Conservation (phyloP, 2,329 filamentous ascomycete genomes). For the Penicillium brasilianum region DNA sequence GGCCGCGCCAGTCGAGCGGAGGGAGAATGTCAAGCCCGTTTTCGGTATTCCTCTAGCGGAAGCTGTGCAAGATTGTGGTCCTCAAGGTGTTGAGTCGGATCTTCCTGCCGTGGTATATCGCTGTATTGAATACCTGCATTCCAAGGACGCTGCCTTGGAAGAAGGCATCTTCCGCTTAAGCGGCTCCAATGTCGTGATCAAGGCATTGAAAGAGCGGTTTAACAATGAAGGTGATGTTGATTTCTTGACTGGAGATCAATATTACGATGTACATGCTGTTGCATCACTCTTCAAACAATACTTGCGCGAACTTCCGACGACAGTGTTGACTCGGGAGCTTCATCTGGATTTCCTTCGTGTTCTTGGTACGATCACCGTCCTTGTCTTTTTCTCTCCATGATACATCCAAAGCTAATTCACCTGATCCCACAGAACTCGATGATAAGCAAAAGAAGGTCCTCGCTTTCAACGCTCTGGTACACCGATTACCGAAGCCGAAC, state of each 20-base stretch:
- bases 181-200: constrained; percentile 95
- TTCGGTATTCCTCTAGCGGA: constrained; percentile 87
- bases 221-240: constrained; percentile 92
- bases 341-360: constrained; percentile 87
- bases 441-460: constrained; percentile 76
- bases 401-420: constrained; percentile 14
- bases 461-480: constrained; percentile 77
- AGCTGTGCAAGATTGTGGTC: constrained; percentile 80
- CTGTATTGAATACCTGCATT: constrained; percentile 89
- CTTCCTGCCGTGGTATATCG: constrained; percentile 93
- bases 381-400: constrained; percentile 2
- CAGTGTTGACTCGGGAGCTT: constrained; percentile 87
- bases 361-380: constrained; percentile 57
- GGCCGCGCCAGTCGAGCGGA: constrained; percentile 52
- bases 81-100: constrained; percentile 71
- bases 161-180: constrained; percentile 97
- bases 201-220: constrained; percentile 87
- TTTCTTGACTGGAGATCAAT: constrained; percentile 75
- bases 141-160: constrained; percentile 79
- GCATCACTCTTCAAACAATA: constrained; percentile 94
- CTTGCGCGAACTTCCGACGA: constrained; percentile 86
- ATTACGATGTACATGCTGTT: constrained; percentile 94
- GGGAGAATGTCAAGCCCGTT: constrained; percentile 68
- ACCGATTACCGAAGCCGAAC: constrained; percentile 79
- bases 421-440: constrained; percentile 63